Evolutionary conservation across 2,329 filamentous ascomycete species (phyloP), one percentile per base, ranked within the genome.

Genomic region (Bretziella fagacearum): DNA sequence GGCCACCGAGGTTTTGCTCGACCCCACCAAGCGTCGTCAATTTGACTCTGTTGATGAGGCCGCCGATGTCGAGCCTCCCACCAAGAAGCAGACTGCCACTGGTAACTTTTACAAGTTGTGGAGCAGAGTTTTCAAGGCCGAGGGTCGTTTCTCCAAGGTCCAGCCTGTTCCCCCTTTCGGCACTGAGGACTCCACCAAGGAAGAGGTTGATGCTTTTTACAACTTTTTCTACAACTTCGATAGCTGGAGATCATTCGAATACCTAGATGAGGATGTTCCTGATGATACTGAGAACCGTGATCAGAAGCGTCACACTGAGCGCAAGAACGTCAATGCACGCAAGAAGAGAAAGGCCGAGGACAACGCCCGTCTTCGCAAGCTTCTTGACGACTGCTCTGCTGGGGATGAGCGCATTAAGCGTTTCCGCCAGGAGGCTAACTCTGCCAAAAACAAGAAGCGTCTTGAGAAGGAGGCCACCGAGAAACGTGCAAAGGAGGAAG

Each of bases 161-260:
- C 84, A 93, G 61, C 89, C 89, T 5, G 91, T 95, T 2, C 93
- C 91, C 4, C 67, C 73, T 56, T 79, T 98, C 50, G 91, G 91
- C 53, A 74, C 84, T 59, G 84, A 84, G 54, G 81, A 93, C 55
- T 80, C 83, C 59, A 76, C 76, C 57, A 84, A 87, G 65, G 84
- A 93, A 60, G 80, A 94, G 6, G 91, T 98, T 40, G 87, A 96
- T 60, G 70, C 71, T 46, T 98, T 98, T 65, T 98, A 98, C 76
- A 94, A 98, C 74, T 98, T 96, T 72, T 98, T 84, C 81, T 98
- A 96, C 73, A 93, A 89, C 73, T 93, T 98, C 58, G 91, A 98
- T 73, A 91, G 82, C 64, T 98, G 91, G 91, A 75, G 91, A 52
- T 79, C 83, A 2, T 98, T 98, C 59, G 91, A 98, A 68, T 98